These are phyloP conservation scores for Crithidia expoeki DNA, from an alignment of 208 protist species.

Conservation along the genomic window DNA sequence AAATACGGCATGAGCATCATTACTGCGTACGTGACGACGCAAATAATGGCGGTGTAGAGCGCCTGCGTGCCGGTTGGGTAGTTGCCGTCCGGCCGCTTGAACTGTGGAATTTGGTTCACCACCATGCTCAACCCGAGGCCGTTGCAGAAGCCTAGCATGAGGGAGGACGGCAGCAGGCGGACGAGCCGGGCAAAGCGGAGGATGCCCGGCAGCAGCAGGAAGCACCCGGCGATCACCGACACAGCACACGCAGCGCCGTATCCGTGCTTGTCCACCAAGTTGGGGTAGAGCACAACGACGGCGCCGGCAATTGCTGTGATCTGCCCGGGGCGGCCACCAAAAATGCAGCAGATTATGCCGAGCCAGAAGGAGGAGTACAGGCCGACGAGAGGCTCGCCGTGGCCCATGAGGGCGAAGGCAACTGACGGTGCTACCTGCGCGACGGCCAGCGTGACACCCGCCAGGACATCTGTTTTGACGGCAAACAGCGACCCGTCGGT, in stretches of 20 bases:
- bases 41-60: slow-evolving; percentile 54
- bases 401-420: slow-evolving; percentile 56
- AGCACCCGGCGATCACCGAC: slow-evolving; percentile 48
- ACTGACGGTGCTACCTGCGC: slow-evolving; percentile 57
- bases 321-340: slow-evolving; percentile 56
- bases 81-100: slow-evolving; percentile 46
- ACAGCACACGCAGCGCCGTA: slow-evolving; percentile 49
- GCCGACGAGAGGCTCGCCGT: slow-evolving; percentile 47
- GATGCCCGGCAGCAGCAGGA: slow-evolving; percentile 47
- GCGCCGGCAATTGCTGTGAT: slow-evolving; percentile 62
- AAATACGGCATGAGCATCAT: slow-evolving; percentile 72
- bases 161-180: slow-evolving; percentile 48
- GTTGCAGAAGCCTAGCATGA: slow-evolving; percentile 70
- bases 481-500: slow-evolving; percentile 52
- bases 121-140: slow-evolving; percentile 57
- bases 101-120: slow-evolving; percentile 48
- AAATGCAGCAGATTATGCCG: slow-evolving; percentile 50
- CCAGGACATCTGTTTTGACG: slow-evolving; percentile 54
- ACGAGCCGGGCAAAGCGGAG: slow-evolving; percentile 54
- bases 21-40: slow-evolving; percentile 50
- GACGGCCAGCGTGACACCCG: slow-evolving; percentile 52
- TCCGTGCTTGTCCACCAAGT: slow-evolving; percentile 52
- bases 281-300: slow-evolving; percentile 58
- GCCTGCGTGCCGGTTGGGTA: slow-evolving; percentile 43
- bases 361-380: slow-evolving; percentile 65